phyloP scores from a whole-genome alignment of 352 stramenopile species.

The Phytophthora pistaciae region DNA sequence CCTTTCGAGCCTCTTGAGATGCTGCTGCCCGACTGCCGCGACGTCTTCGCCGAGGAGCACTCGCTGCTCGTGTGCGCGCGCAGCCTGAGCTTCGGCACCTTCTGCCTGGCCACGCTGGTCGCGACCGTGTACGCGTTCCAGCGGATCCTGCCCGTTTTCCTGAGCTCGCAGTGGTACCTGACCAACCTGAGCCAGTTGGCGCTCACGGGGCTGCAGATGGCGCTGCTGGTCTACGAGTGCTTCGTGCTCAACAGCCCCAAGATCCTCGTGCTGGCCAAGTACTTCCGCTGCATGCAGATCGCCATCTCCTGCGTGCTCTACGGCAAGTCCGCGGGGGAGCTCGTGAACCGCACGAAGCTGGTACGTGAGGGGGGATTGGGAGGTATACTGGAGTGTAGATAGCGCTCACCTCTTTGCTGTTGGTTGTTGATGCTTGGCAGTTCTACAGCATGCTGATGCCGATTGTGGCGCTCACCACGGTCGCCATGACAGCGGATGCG shows the following conservation, averaged over 20 bases:
- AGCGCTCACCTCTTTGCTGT: background rate
- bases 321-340: slow-evolving; percentile 70
- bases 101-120: slow-evolving; percentile 63
- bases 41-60: slow-evolving; percentile 42
- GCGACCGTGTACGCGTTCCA: slow-evolving; percentile 51
- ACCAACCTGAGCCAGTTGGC: slow-evolving; percentile 71
- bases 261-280: slow-evolving; percentile 76
- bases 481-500: slow-evolving; percentile 68
- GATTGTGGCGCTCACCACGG: slow-evolving; percentile 52
- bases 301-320: slow-evolving; percentile 77
- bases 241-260: slow-evolving; percentile 65
- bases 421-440: slow-evolving; percentile 23
- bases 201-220: slow-evolving; percentile 71
- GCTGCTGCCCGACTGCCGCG: slow-evolving; percentile 67
- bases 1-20: slow-evolving; percentile 3
- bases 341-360: slow-evolving; percentile 54
- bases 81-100: slow-evolving; percentile 66
- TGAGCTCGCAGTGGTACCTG: slow-evolving; percentile 63
- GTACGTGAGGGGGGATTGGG: slow-evolving; percentile 16
- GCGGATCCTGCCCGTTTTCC: slow-evolving; percentile 67
- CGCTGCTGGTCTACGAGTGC: slow-evolving; percentile 71
- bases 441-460: slow-evolving; percentile 65
- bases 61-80: slow-evolving; percentile 63
- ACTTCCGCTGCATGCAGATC: slow-evolving; percentile 75
- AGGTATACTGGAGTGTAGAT: too few relatives aligned